Percentiles rank a stretch among this genome's conserved stretches.
Conservation (phyloP, 495 filamentous ascomycete genomes). For the Penicillium cataractarum region DNA sequence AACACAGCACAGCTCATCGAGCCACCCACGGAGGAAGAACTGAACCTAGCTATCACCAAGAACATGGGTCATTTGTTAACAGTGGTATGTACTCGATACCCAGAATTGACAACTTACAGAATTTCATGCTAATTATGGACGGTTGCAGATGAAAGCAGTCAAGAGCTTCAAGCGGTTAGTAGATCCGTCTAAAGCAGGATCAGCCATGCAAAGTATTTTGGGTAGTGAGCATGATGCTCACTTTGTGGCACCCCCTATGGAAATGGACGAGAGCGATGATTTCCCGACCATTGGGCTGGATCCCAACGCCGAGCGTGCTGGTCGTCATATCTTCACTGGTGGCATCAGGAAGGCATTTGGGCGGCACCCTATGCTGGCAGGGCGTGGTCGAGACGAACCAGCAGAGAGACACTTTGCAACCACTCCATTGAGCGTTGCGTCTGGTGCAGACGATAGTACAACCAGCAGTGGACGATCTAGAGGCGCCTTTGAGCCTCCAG, state of each 20-base stretch:
- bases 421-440: conserved; percentile 24
- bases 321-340: conserved; percentile 50
- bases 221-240: conserved; percentile 53
- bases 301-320: conserved; percentile 31
- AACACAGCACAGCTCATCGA: conserved; percentile 82
- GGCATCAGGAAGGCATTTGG: conserved; percentile 54
- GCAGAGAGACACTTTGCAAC: conserved; percentile 16
- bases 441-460: conserved; percentile 22
- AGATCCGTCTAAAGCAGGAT: conserved; percentile 47
- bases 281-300: conserved; percentile 29
- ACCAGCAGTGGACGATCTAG: conserved; percentile 23
- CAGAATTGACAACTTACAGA: not conserved
- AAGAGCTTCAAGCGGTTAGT: conserved; percentile 76
- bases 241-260: conserved; percentile 60
- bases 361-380: conserved; percentile 48
- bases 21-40: conserved; percentile 82
- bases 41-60: conserved; percentile 85
- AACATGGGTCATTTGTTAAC: conserved; percentile 83
- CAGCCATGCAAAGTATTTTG: conserved; percentile 59
- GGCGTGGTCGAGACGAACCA: conserved; percentile 41
- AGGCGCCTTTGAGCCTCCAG: conserved; percentile 22
- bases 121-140: not conserved
- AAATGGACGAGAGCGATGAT: conserved; percentile 54
- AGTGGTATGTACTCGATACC: conserved; percentile 61
- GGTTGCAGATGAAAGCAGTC: conserved; percentile 82